A percentile compares a stretch with the other conserved stretches of the same genome.
Evolutionary conservation across 129 eudicot genomes (phyloP).

Genomic region (Lonicera japonica): DNA sequence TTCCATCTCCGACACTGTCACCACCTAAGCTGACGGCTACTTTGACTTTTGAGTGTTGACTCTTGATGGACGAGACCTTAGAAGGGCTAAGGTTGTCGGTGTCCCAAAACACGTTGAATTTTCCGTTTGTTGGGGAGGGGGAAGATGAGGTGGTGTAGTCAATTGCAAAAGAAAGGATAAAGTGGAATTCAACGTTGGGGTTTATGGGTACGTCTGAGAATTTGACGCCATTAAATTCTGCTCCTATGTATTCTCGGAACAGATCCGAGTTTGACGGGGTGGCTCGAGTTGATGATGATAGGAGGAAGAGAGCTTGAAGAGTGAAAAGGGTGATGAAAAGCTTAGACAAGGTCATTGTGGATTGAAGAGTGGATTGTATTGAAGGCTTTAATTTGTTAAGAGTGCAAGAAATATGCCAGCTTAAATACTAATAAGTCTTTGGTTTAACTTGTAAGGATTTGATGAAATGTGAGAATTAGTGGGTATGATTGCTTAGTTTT

Average conservation of each 20-base stretch:
- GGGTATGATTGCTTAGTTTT: neutral
- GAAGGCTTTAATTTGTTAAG: constrained; percentile 15
- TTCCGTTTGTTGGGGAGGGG: constrained; percentile 61
- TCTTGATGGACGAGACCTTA: constrained; percentile 50
- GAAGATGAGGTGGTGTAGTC: constrained; percentile 58
- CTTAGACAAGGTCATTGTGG: constrained; percentile 32
- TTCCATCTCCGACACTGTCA: constrained; percentile 51
- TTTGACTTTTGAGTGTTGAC: constrained; percentile 50
- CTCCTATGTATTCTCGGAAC: constrained; percentile 73
- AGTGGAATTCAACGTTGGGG: constrained; percentile 56
- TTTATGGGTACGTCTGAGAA: constrained; percentile 68
- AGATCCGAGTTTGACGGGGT: constrained; percentile 35
- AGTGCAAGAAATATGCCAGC: neutral
- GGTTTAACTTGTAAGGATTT: neutral
- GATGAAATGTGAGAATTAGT: neutral
- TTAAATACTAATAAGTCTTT: constrained; percentile 22
- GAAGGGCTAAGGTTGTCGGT: constrained; percentile 49
- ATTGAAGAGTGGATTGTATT: constrained; percentile 5
- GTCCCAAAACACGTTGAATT: constrained; percentile 77
- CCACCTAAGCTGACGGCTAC: constrained; percentile 77
- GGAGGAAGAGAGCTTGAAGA: constrained; percentile 28
- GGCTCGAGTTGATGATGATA: constrained; percentile 23
- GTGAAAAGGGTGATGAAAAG: constrained; percentile 20
- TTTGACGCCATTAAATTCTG: constrained; percentile 57
- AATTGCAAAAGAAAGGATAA: constrained; percentile 69